phyloP scores from a whole-genome alignment of 768 basidiomycete species.

The Collybia sordida region DNA sequence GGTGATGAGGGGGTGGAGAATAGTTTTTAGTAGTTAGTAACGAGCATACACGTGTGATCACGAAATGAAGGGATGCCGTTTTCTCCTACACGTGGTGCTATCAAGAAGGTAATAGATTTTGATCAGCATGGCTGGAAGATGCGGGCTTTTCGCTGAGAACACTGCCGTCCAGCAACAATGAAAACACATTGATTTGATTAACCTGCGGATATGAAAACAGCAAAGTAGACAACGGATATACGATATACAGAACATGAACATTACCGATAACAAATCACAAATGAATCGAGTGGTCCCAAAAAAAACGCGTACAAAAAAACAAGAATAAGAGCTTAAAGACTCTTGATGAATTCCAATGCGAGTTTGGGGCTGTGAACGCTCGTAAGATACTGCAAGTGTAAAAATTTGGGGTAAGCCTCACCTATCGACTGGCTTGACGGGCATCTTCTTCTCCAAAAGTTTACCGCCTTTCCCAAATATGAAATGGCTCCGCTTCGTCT shows the following conservation, averaged over 20 bases:
- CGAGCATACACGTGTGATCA: no score
- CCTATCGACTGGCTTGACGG: conserved; percentile 89
- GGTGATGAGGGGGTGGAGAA: neutral
- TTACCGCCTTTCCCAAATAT: conserved; percentile 92
- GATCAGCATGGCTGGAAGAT: no score
- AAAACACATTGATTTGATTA: no score
- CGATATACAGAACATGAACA: conserved; percentile 6
- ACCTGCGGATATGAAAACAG: conserved; percentile 1
- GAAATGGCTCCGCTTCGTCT: conserved; percentile 91
- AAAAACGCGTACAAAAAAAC: neutral
- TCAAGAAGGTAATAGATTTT: no score
- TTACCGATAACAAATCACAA: no score
- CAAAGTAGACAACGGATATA: neutral
- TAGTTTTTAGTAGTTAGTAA: neutral
- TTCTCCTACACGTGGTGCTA: no score
- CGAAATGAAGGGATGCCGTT: no score
- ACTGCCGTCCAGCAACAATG: no score
- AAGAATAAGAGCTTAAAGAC: conserved; percentile 15
- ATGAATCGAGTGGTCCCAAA: neutral
- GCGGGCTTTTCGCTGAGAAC: no score
- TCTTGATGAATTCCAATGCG: conserved; percentile 68
- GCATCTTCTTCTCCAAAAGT: conserved; percentile 79
- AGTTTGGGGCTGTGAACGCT: conserved; percentile 49
- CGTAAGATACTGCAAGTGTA: neutral
- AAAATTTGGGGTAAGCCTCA: conserved; percentile 23